Conservation (phyloP, 345 rosid species). For the Eucalyptus shirleyi region DNA sequence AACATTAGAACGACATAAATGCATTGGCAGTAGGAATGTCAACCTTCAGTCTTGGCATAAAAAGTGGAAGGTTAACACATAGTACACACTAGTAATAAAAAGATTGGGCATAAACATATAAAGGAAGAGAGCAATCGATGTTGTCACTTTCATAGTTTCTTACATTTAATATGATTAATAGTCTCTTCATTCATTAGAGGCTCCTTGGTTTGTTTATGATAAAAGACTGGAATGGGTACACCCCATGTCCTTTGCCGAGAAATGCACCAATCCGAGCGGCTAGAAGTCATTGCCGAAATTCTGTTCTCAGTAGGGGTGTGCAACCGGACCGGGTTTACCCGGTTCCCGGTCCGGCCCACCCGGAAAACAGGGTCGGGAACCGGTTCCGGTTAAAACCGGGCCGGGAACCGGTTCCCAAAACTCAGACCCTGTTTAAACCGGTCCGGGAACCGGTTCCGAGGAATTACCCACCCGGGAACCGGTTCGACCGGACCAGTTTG, state of each 20-base stretch:
- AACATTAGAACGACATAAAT: not conserved
- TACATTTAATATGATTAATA: conserved; percentile 72
- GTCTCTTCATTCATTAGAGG: conserved; percentile 90
- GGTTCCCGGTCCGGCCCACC: no score
- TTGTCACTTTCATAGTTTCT: conserved; percentile 1
- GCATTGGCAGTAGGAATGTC: not conserved
- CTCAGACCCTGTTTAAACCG: no score
- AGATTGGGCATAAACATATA: not conserved
- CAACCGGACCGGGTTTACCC: no score
- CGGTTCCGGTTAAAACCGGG: no score
- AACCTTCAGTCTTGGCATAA: not conserved
- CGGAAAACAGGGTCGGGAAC: no score
- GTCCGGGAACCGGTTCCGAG: no score
- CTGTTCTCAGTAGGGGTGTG: conserved; percentile 84
- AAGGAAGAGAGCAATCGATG: not conserved
- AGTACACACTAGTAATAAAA: not conserved
- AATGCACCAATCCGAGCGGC: conserved; percentile 96
- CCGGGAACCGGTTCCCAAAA: no score
- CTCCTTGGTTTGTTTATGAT: conserved; percentile 63
- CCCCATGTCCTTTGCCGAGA: conserved; percentile 98
- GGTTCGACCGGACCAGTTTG: no score
- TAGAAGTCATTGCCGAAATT: conserved; percentile 83
- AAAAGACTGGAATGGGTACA: conserved; percentile 90
- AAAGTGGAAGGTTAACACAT: not conserved
- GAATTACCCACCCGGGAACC: no score